These are phyloP conservation scores for Saccharomycopsis synnaedendra DNA, from an alignment of 805 yeast genomes.

Conservation along the genomic window DNA sequence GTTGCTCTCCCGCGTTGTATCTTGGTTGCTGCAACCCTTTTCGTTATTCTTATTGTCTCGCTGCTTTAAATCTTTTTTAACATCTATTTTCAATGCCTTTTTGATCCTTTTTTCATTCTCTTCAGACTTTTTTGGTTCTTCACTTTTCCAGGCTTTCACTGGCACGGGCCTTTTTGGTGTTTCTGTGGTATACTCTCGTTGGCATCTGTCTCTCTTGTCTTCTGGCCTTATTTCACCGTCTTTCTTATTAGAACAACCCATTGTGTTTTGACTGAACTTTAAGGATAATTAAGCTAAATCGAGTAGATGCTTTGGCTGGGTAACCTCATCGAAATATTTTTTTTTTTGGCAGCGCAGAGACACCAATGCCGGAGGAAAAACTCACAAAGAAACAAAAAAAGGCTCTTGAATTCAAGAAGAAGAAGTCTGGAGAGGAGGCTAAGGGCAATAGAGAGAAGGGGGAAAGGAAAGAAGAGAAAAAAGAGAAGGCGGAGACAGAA, in stretches of 20 bases:
- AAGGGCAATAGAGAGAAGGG: constrained; percentile 21
- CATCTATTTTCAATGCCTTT: not conserved
- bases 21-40: not conserved
- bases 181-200: not conserved
- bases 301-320: too few species aligned
- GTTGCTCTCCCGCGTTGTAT: not conserved
- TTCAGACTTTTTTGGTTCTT: not conserved
- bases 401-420: constrained; percentile 44
- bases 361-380: constrained; percentile 22
- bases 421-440: constrained; percentile 17
- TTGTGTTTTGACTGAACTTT: too few species aligned
- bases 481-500: constrained; percentile 20
- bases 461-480: constrained; percentile 16
- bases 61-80: not conserved
- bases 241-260: too few species aligned
- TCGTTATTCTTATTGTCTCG: not conserved
- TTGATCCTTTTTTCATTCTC: not conserved
- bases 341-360: too few species aligned
- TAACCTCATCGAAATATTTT: too few species aligned
- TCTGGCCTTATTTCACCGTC: not conserved
- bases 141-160: not conserved
- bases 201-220: not conserved
- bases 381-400: constrained; percentile 57
- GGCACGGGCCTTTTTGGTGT: not conserved
- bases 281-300: too few species aligned